These are phyloP conservation scores for Paramecium sexaurelia DNA, from an alignment of 73 alveolate genomes.

Conservation along the genomic window DNA sequence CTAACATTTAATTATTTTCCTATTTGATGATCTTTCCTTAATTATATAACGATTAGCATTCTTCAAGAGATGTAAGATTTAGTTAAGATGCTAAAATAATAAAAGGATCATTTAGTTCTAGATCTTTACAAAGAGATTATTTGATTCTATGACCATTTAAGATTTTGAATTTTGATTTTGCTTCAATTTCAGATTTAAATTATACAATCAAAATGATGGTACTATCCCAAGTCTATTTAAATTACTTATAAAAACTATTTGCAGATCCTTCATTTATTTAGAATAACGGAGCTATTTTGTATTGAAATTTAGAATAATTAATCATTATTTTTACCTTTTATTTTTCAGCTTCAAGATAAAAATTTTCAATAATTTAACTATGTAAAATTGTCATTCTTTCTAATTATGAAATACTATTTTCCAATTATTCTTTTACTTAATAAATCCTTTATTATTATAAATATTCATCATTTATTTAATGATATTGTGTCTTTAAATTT, in stretches of 20 bases:
- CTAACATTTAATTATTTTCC: neutral
- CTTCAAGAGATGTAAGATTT: neutral
- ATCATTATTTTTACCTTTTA: neutral
- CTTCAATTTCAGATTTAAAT: neutral
- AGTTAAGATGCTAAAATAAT: neutral
- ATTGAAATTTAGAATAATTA: neutral
- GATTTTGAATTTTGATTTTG: neutral
- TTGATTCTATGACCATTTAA: neutral
- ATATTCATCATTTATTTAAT: neutral
- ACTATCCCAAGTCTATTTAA: neutral
- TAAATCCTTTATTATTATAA: neutral
- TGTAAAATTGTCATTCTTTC: neutral
- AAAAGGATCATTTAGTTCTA: neutral
- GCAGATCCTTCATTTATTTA: neutral
- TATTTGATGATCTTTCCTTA: neutral
- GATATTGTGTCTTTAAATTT: neutral
- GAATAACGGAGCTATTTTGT: neutral
- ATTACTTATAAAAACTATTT: neutral
- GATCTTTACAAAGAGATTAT: neutral
- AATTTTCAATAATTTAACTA: neutral
- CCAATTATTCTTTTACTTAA: neutral
- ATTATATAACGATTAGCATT: neutral
- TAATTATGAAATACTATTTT: neutral
- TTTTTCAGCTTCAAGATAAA: neutral
- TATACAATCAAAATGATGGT: neutral